Conservation (phyloP, 148 eudicot species). For the Fagopyrum tataricum region DNA sequence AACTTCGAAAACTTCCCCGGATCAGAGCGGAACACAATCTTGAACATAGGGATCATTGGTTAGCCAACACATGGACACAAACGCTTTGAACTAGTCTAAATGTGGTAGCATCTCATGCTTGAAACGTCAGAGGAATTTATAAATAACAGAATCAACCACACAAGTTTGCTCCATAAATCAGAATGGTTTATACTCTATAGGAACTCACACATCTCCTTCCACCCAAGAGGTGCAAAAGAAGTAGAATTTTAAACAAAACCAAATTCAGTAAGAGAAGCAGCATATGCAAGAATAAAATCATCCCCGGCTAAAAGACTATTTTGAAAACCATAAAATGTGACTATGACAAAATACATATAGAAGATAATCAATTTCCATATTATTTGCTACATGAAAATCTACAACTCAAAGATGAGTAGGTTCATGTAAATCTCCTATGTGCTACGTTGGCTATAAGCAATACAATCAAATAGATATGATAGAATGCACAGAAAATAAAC, state of each 20-base stretch:
- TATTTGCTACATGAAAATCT: neutral
- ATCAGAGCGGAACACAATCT: constrained; percentile 76
- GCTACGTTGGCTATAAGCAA: neutral
- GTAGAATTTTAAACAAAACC: neutral
- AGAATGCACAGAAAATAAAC: neutral
- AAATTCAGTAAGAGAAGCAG: neutral
- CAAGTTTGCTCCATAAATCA: no score
- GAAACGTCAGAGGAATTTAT: neutral
- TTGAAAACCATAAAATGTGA: neutral
- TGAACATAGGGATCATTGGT: constrained; percentile 14
- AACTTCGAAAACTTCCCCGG: constrained; percentile 58
- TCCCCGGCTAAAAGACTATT: neutral
- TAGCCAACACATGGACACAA: constrained; percentile 13
- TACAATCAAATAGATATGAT: neutral
- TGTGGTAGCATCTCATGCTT: neutral
- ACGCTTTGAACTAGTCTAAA: neutral
- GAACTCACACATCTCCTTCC: neutral
- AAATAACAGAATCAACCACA: neutral
- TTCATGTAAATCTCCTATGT: neutral
- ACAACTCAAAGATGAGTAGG: neutral
- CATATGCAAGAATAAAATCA: neutral
- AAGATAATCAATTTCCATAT: neutral
- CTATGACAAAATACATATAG: neutral
- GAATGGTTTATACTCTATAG: no score
- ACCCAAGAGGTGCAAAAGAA: neutral